Conservation (phyloP, 2,329 filamentous ascomycete genomes). For the Helotiales sp. region DNA sequence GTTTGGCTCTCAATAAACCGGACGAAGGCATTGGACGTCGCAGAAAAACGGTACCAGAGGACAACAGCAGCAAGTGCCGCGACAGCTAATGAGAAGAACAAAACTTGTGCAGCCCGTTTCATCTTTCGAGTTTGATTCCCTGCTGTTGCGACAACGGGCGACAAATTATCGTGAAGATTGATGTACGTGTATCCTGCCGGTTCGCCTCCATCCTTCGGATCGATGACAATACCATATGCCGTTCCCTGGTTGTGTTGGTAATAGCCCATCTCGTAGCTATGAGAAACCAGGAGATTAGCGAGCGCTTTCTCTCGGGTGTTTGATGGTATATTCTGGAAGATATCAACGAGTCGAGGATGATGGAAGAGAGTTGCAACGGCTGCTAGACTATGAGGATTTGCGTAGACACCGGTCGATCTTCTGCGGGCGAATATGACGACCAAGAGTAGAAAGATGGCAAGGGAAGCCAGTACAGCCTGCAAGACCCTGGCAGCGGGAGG, state of each 20-base stretch:
- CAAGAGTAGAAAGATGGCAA: neutral
- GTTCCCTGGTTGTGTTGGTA: conserved; percentile 3
- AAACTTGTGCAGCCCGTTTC: neutral
- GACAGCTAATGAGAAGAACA: neutral
- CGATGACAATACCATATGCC: neutral
- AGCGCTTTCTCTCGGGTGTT: neutral
- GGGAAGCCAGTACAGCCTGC: neutral
- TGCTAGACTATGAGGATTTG: conserved; percentile 6
- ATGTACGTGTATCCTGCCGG: conserved; percentile 8
- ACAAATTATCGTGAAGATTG: neutral
- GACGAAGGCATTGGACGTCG: neutral
- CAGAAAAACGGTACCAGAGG: neutral
- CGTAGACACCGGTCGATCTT: conserved; percentile 9
- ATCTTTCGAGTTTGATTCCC: neutral
- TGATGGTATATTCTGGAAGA: neutral
- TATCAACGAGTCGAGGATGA: neutral
- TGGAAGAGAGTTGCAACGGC: conserved; percentile 12
- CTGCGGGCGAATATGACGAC: neutral
- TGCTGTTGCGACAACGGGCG: neutral
- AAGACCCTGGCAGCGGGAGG: neutral
- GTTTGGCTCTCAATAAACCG: conserved; percentile 13
- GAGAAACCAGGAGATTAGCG: neutral
- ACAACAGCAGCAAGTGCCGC: neutral
- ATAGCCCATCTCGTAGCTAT: neutral
- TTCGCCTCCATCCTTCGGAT: neutral